Evolutionary conservation across 345 rosid species (phyloP).

Genomic region (Gossypium sturtianum): DNA sequence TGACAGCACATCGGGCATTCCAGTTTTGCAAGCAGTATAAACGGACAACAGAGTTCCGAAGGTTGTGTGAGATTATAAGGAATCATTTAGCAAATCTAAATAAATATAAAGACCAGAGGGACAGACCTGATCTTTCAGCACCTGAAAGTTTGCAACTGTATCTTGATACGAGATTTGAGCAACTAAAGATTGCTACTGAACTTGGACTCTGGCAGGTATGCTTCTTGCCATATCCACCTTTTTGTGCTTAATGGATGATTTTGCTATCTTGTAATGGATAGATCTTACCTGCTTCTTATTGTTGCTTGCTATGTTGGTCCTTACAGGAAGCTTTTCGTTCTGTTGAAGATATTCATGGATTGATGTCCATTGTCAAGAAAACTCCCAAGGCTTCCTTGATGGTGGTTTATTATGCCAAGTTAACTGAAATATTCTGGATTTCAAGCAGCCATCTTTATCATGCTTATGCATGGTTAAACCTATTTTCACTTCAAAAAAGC

Average conservation of each 20-base stretch:
- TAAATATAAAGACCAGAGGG: conserved; percentile 98
- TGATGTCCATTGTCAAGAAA: conserved; percentile 96
- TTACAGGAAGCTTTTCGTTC: conserved; percentile 97
- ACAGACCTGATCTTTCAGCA: conserved; percentile 91
- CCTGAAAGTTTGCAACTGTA: conserved; percentile 96
- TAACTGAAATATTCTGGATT: conserved; percentile 89
- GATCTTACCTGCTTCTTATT: not conserved
- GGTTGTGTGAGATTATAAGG: conserved; percentile 94
- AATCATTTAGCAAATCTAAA: conserved; percentile 90
- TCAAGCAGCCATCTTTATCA: conserved; percentile 93
- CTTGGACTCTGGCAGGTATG: conserved; percentile 93
- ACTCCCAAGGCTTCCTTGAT: conserved; percentile 87
- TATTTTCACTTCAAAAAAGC: conserved; percentile 86
- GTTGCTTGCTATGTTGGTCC: conserved; percentile 1
- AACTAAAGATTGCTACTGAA: conserved; percentile 89
- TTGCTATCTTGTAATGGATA: not conserved
- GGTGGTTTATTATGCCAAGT: conserved; percentile 94
- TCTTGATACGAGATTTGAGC: conserved; percentile 97
- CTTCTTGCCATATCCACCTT: conserved; percentile 6
- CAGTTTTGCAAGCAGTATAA: conserved; percentile 98
- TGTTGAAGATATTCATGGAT: conserved; percentile 86
- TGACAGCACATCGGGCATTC: conserved; percentile 97
- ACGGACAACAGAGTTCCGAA: conserved; percentile 90
- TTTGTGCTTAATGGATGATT: not conserved
- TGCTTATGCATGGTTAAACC: conserved; percentile 98